phyloP scores from a whole-genome alignment of 768 basidiomycete species.

The Suillus luteus region DNA sequence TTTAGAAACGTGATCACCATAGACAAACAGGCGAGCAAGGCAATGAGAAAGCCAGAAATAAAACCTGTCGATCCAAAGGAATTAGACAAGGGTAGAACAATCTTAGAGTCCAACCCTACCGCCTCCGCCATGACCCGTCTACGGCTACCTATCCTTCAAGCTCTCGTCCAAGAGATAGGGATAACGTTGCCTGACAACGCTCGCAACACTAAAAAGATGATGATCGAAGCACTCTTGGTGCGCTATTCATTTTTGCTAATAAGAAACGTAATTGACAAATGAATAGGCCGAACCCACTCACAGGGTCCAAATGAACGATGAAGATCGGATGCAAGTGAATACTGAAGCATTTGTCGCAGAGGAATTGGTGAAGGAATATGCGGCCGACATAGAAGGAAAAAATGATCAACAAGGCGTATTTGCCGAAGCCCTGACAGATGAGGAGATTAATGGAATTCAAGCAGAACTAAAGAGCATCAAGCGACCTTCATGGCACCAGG shows the following conservation, averaged over 20 bases:
- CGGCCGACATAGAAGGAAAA: background rate
- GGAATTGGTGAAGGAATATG: slow-evolving; percentile 8
- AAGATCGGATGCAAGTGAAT: too few species aligned
- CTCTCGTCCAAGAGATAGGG: slow-evolving; percentile 6
- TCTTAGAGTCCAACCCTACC: background rate
- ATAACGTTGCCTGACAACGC: background rate
- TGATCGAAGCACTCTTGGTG: background rate
- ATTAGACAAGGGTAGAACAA: slow-evolving; percentile 1
- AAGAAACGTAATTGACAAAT: background rate
- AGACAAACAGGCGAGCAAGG: slow-evolving; percentile 13
- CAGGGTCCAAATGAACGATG: background rate
- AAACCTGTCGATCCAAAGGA: slow-evolving; percentile 1
- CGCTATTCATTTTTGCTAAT: background rate
- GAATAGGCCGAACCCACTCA: background rate
- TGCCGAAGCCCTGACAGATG: background rate
- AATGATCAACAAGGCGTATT: background rate
- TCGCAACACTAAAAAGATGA: slow-evolving; percentile 1
- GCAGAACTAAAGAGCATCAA: slow-evolving; percentile 1
- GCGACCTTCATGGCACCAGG: slow-evolving; percentile 28
- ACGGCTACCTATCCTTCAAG: background rate
- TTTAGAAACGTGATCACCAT: slow-evolving; percentile 16
- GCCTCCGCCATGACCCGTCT: background rate
- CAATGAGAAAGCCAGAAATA: background rate
- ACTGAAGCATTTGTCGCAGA: background rate
- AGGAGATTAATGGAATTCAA: slow-evolving; percentile 6